These are phyloP conservation scores for Raphanus raphanistrum DNA, from an alignment of 345 rosid genomes.

Conservation along the genomic window DNA sequence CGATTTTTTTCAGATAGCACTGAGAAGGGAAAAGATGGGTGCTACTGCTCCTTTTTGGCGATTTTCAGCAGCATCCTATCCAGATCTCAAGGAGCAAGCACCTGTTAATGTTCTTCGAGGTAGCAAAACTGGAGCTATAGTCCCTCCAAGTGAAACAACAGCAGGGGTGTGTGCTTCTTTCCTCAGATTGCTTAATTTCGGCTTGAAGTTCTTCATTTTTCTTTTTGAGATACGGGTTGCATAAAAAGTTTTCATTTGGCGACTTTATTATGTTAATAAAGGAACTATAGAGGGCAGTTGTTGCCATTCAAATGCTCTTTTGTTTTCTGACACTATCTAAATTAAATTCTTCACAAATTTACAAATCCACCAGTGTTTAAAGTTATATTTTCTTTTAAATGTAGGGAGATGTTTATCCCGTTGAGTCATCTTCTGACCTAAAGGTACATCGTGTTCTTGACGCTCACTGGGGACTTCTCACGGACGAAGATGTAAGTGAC, in stretches of 20 bases:
- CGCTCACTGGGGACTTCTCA: slow-evolving; percentile 86
- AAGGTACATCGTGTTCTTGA: slow-evolving; percentile 61
- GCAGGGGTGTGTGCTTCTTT: slow-evolving; percentile 58
- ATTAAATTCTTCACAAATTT: neutral
- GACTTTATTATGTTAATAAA: slow-evolving; percentile 8
- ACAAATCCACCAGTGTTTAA: slow-evolving; percentile 8
- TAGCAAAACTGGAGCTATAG: slow-evolving; percentile 43
- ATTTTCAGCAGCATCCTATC: slow-evolving; percentile 96
- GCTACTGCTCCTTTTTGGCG: slow-evolving; percentile 96
- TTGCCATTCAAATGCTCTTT: neutral
- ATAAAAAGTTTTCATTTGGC: slow-evolving; percentile 5
- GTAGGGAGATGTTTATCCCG: slow-evolving; percentile 88
- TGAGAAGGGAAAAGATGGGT: slow-evolving; percentile 91
- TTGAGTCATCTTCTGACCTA: slow-evolving; percentile 54
- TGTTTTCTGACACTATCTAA: neutral
- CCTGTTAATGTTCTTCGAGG: slow-evolving; percentile 47
- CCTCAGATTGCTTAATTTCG: slow-evolving; percentile 22
- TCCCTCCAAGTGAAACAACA: slow-evolving; percentile 45
- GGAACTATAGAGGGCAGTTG: neutral
- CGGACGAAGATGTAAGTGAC: slow-evolving; percentile 63
- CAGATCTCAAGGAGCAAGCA: slow-evolving; percentile 64
- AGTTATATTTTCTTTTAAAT: slow-evolving; percentile 16
- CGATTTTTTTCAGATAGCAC: slow-evolving; percentile 62
- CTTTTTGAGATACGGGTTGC: neutral
- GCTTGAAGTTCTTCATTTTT: neutral